Evolutionary conservation across 352 stramenopile genomes (phyloP), one percentile per base, ranked within the genome.

Genomic region (Aphanomyces cochlioides): DNA sequence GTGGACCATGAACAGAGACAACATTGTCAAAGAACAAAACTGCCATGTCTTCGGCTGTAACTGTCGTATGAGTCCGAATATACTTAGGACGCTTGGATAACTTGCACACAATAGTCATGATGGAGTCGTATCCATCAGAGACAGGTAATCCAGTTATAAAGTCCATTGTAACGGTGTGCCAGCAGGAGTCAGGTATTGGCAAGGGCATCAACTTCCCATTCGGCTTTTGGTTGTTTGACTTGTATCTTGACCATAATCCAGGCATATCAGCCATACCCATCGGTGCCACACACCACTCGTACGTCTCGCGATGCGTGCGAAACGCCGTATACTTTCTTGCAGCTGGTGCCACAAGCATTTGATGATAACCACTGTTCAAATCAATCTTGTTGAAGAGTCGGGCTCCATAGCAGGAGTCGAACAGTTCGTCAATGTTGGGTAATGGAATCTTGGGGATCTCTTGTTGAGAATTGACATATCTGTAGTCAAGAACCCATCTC

Each of bases 401-500:
- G 28, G 3, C 17, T 4, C 69, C 59, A 64, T 15, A 47, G 28
- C 73, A 36, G 3, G 36, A 38, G 64, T 77, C 58, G 19, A 77
- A 77, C 2, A 77, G 2, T 10, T 73, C 72, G 15, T 76, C n/a
- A n/a, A n/a, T n/a, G n/a, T n/a, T n/a, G 59, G 67, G 67, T 19
- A 76, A 48, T n/a, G 69, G 56, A 13, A 77, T 77, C 1, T 43
- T 56, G 6, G 72, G 67, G 40, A 77, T 59, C 15, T 48, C 67
- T 15, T 50, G 36, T n/a, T 73, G 60, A n/a, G 40, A 65, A 5
- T 74, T 74, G 6, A 74, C 47, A 47, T 75, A 66, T 21, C 65
- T 53, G 56, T 73, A 75, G 43, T 75, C 70, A 8, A 75, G 60
- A 5, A 75, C 70, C 70, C 70, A 73, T 17, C 70, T 34, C 1